These are phyloP conservation scores for Penicillium alfredii DNA, from an alignment of 495 filamentous ascomycete species.

Conservation along the genomic window DNA sequence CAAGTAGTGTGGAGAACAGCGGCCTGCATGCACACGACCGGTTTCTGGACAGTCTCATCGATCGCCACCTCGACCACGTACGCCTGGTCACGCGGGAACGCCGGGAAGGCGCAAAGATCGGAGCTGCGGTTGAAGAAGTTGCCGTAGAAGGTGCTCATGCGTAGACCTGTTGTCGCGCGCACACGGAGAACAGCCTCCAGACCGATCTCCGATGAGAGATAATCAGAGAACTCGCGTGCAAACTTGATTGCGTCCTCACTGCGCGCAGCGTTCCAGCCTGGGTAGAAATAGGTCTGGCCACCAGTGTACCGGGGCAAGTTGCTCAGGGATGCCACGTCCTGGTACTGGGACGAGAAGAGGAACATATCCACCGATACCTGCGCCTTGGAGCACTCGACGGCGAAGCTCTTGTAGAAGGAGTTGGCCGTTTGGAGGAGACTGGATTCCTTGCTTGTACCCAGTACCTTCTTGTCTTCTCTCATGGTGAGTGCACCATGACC, in stretches of 20 bases:
- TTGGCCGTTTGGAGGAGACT: conserved; percentile 81
- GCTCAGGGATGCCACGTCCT: conserved; percentile 92
- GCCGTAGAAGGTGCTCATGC: conserved; percentile 97
- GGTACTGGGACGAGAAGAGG: conserved; percentile 93
- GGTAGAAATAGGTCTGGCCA: conserved; percentile 98
- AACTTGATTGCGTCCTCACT: conserved; percentile 97
- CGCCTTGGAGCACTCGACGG: conserved; percentile 96
- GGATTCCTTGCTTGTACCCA: conserved; percentile 90
- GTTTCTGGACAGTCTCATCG: conserved; percentile 88
- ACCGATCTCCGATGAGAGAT: conserved; percentile 90
- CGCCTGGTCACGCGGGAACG: conserved; percentile 92
- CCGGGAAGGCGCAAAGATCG: conserved; percentile 95
- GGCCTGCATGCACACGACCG: conserved; percentile 92
- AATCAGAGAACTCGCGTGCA: conserved; percentile 92
- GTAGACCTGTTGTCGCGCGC: conserved; percentile 85
- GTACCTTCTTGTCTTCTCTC: conserved; percentile 93
- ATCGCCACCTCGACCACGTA: conserved; percentile 99
- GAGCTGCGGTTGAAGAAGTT: conserved; percentile 99
- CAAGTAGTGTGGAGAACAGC: conserved; percentile 96
- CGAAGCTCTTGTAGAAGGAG: conserved; percentile 98
- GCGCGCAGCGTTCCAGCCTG: conserved; percentile 91
- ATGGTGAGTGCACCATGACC: conserved; percentile 87
- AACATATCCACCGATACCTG: conserved; percentile 99
- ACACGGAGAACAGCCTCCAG: conserved; percentile 95
- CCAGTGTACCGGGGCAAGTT: conserved; percentile 94